Evolutionary conservation across 495 filamentous ascomycete species (phyloP).

Genomic region (Penicillium waksmanii): DNA sequence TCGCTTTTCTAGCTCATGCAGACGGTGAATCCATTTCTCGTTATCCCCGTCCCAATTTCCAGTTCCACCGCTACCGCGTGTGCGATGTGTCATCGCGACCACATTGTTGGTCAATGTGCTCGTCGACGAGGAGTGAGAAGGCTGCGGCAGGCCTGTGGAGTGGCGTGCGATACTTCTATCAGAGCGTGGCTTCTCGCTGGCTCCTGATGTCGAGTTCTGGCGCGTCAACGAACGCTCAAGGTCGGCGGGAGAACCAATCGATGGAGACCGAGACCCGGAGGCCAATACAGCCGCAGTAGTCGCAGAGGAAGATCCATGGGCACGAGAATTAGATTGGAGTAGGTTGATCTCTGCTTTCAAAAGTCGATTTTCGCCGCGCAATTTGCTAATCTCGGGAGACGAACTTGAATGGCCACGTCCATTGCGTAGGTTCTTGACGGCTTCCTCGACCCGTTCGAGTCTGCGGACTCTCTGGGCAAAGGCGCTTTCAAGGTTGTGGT

Average conservation of each 20-base stretch:
- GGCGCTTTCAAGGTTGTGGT: constrained; percentile 80
- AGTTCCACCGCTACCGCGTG: constrained; percentile 35
- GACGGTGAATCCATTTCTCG: constrained; percentile 81
- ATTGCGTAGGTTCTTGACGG: constrained; percentile 58
- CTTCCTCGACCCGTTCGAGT: constrained; percentile 82
- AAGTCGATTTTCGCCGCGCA: constrained; percentile 78
- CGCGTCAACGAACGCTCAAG: constrained; percentile 51
- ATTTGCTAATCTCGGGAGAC: constrained; percentile 64
- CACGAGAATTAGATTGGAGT: constrained; percentile 58
- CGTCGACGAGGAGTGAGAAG: constrained; percentile 37
- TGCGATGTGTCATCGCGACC: constrained; percentile 37
- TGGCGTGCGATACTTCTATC: constrained; percentile 35
- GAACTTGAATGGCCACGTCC: constrained; percentile 50
- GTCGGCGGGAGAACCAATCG: constrained; percentile 23
- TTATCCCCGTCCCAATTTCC: constrained; percentile 40
- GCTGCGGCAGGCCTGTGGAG: constrained; percentile 43
- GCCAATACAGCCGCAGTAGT: constrained; percentile 31
- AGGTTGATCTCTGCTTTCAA: constrained; percentile 83
- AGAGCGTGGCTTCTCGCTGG: constrained; percentile 28
- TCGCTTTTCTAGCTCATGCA: constrained; percentile 84
- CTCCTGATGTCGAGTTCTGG: constrained; percentile 45
- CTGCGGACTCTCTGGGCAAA: constrained; percentile 79
- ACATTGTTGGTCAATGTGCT: constrained; percentile 37
- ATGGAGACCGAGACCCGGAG: constrained; percentile 35
- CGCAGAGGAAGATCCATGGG: constrained; percentile 31